A percentile compares a stretch with the other conserved stretches of the same genome.
Evolutionary conservation across 257 asterid genomes (phyloP).

Genomic region (Dorcoceras hygrometricum): DNA sequence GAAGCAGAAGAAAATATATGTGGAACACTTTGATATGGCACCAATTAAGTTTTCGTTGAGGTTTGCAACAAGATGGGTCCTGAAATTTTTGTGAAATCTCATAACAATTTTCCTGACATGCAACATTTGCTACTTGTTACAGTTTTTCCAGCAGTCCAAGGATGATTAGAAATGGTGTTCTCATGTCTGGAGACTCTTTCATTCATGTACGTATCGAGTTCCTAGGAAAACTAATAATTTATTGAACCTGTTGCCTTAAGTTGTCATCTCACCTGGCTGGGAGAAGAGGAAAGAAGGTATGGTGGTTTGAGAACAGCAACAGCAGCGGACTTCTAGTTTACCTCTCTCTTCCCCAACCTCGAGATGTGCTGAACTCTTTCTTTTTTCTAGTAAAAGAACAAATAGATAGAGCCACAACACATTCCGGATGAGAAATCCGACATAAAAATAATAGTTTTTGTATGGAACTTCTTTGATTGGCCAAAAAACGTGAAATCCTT

Average conservation of each 20-base stretch:
- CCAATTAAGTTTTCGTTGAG: slow-evolving; percentile 82
- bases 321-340: too few species aligned
- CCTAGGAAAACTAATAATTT: slow-evolving; percentile 18
- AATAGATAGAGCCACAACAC: too few species aligned
- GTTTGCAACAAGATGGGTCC: slow-evolving; percentile 39
- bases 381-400: too few species aligned
- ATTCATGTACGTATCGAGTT: slow-evolving; percentile 67
- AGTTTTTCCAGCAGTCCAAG: slow-evolving; percentile 98
- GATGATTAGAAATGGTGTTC: slow-evolving; percentile 85
- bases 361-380: too few species aligned
- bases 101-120: slow-evolving; percentile 17
- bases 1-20: slow-evolving; percentile 79
- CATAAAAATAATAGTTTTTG: slow-evolving; percentile 3
- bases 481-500: slow-evolving; percentile 7
- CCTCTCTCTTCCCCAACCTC: too few species aligned
- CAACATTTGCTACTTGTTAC: slow-evolving; percentile 30
- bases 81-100: slow-evolving; percentile 22
- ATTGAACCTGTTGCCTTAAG: slow-evolving; percentile 10
- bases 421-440: not conserved
- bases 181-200: slow-evolving; percentile 87
- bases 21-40: slow-evolving; percentile 79
- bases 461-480: slow-evolving; percentile 12
- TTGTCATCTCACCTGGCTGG: not conserved
- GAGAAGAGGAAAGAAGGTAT: too few species aligned
- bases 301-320: too few species aligned